These are phyloP conservation scores for Hymenoscyphus fraxineus DNA, from an alignment of 2,329 filamentous ascomycete genomes.

Conservation along the genomic window DNA sequence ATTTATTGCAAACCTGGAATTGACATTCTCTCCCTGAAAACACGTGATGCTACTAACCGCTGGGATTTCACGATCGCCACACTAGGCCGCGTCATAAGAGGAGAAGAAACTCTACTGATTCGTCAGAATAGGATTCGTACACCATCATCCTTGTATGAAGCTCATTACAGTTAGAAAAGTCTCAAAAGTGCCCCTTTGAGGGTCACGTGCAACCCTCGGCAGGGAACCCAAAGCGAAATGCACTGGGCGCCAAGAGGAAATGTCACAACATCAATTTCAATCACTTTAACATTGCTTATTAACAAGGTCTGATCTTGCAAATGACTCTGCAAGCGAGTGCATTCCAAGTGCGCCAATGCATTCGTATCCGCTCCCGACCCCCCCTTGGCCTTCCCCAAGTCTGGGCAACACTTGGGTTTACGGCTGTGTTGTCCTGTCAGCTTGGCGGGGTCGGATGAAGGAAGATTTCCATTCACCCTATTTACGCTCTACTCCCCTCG, in stretches of 20 bases:
- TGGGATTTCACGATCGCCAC: too few relatives aligned
- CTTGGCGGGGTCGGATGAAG: conserved; percentile 2
- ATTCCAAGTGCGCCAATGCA: conserved; percentile 8
- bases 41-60: too few relatives aligned
- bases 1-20: too few relatives aligned
- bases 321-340: conserved; percentile 1
- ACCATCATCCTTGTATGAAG: neutral
- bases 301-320: neutral
- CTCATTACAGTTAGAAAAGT: neutral
- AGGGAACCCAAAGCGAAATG: neutral
- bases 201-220: neutral
- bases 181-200: neutral
- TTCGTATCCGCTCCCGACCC: conserved; percentile 1
- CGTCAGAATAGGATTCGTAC: too few relatives aligned
- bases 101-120: too few relatives aligned
- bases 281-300: neutral
- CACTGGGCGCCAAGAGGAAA: neutral
- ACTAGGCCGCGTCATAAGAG: too few relatives aligned
- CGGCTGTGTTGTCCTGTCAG: conserved; percentile 1
- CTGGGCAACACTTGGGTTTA: conserved; percentile 11
- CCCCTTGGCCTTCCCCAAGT: conserved; percentile 3
- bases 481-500: neutral
- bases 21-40: too few relatives aligned
- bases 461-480: neutral
- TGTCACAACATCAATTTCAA: neutral